Conservation (phyloP, 495 filamentous ascomycete genomes). For the Neurospora hispaniola region DNA sequence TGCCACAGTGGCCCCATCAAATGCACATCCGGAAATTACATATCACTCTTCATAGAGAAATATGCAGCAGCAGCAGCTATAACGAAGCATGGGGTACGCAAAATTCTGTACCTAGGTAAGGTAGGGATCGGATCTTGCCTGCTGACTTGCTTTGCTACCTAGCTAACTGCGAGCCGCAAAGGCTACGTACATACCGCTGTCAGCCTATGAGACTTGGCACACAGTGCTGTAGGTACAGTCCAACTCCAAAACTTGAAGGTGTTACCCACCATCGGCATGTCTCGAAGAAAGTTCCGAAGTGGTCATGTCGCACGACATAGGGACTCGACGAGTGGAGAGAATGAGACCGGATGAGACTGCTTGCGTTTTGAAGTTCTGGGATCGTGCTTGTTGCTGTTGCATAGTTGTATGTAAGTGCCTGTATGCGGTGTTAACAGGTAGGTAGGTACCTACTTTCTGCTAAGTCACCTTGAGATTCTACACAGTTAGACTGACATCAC, state of each 20-base stretch:
- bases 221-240: not conserved
- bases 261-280: not conserved
- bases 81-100: not conserved
- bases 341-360: not conserved
- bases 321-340: not conserved
- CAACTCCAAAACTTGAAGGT: not conserved
- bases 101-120: not conserved
- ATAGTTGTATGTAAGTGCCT: not conserved
- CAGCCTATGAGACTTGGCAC: not conserved
- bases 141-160: not conserved
- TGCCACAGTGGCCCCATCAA: not conserved
- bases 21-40: not conserved
- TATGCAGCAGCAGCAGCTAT: not conserved
- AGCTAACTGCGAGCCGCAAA: not conserved
- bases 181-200: not conserved
- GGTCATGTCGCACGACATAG: not conserved
- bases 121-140: not conserved
- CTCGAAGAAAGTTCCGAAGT: not conserved
- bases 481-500: not conserved
- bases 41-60: not conserved
- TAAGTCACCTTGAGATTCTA: not conserved
- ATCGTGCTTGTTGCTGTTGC: not conserved
- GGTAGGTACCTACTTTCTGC: not conserved
- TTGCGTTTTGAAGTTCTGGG: not conserved
- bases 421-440: not conserved